Base-by-base conservation (phyloP, 192 early-diverging fungal species). In the Coemansia sp. region DNA sequence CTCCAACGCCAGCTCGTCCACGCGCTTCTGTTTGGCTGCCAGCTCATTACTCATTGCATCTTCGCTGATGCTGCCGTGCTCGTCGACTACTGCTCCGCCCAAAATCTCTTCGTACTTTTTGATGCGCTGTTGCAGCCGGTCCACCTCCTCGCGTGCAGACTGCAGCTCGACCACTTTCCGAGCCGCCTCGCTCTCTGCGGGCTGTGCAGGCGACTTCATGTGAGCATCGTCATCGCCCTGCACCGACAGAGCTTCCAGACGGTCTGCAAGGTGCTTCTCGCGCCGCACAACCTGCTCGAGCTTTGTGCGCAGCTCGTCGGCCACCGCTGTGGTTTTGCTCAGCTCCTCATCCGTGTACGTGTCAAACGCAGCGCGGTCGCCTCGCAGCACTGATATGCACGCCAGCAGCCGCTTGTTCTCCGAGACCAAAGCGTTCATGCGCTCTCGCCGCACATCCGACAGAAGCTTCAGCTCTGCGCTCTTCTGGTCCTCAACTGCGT, bases 341-440 rank as follows among this genome's bases (percentile, higher is more conserved):
- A 82, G 79, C 61, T 82, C 79, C 23, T 75, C 79, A 23, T 83
- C 82, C 0, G 77, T 75, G 52, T 79, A 85, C 50, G 84, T 73
- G 38, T 86, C 83, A 41, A 80, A 86, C 10, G 81, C 66, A 2
- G 71, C 57, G 27, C 76, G 70, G 50, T 87, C 83, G 6, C 86
- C 87, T 8, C 67, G 69, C 11, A 80, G 63, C 10, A 87, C 67
- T 1, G 85, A 70, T 8, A 82, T 55, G 57, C 76, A 80, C 14
- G 76, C 64, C 61, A 83, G 64, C 12, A 87, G 79, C 15, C 86
- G 83, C 60, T 85, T 82, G 65, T 84, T 87, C 48, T 87, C 85
- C 2, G 85, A 70, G 7, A 84, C 73, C 32, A 88, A 64, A 9
- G 85, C 72, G 25, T 76, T 82, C 62, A 88, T 86, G 38, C 86